Percentiles rank a stretch among this genome's conserved stretches.
These are phyloP conservation scores for Hypseocharis bilobata DNA, from an alignment of 441 rosid species.

Conservation along the genomic window DNA sequence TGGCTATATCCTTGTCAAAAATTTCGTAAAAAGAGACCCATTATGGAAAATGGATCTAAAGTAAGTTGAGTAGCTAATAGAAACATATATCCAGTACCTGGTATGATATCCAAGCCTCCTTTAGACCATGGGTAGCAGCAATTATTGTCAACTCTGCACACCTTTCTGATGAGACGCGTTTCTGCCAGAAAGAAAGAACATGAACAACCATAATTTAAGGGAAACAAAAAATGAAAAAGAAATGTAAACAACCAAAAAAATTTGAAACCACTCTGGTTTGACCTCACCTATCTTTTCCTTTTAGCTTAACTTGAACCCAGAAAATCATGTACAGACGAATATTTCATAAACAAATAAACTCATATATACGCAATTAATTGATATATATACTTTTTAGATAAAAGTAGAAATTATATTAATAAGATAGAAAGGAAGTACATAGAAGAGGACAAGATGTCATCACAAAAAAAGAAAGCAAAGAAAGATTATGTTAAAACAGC, in stretches of 20 bases:
- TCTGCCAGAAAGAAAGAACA: conserved; percentile 46
- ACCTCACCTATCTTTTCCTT: too few species aligned
- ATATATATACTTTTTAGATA: too few species aligned
- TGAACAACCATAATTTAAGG: not conserved
- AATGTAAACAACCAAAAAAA: not conserved
- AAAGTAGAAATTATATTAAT: too few species aligned
- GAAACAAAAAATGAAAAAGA: not conserved
- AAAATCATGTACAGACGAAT: too few species aligned
- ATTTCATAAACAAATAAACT: too few species aligned
- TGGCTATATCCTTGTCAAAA: not conserved
- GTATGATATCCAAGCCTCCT: conserved; percentile 89
- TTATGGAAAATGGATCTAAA: not conserved
- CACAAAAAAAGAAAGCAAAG: too few species aligned
- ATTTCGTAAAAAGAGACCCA: not conserved
- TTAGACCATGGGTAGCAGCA: conserved; percentile 68
- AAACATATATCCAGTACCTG: conserved; percentile 74
- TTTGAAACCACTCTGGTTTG: too few species aligned
- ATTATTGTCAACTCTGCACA: conserved; percentile 77
- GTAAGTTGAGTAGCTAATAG: not conserved
- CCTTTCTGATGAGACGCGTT: conserved; percentile 65
- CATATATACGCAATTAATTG: too few species aligned
- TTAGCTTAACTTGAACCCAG: too few species aligned
- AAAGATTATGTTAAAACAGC: too few species aligned
- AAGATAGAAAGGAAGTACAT: too few species aligned
- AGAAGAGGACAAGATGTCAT: too few species aligned